Base-by-base conservation (phyloP, 495 filamentous ascomycete genomes). In the Hypoxylon fragiforme region DNA sequence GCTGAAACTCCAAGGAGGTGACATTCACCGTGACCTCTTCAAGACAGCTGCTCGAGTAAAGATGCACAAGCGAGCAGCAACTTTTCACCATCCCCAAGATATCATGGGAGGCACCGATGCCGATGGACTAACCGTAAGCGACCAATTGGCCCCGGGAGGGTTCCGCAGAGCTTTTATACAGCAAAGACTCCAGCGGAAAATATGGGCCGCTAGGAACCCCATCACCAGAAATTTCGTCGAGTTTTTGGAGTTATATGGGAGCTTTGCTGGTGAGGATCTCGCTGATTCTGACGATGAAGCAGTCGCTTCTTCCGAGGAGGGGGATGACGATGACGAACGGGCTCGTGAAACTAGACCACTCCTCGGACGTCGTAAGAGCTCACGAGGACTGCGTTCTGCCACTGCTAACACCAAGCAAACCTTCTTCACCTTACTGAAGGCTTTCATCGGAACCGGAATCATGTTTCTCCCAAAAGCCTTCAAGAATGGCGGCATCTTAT, bases 401-500 rank as follows among this genome's bases (percentile, higher is more conserved):
- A 80, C 82, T 62, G 82, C 85, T 0, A 76, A 74, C n/a, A 80
- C 77, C 12, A 60, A 69, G 12, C 83, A 83, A 67, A 81, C 86
- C 4, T 88, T 88, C 67, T 87, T 88, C 60, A 86, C 83, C 2
- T 65, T 86, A 18, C 52, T 87, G 14, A 87, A 87, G 54, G 81
- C 83, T 2, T 86, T 86, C 53, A 68, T 86, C 40, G 83, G 83
- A 14, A 86, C 83, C 0, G 83, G 83, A 15, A 84, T 86, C 65
- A 83, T 86, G 80, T 86, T 86, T 59, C 67, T 87, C 14, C 84
- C 84, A 8, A 85, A 84, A 52, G 84, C 84, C 1, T 87, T 86
- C 63, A 76, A 76, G 56, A 86, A 86, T 56, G 84, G 84, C 16
- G 84, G 84, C 14, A 72, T 87, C n/a, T 64, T 87, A 11, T 87